Conservation (phyloP, 352 stramenopile genomes). For the Phytophthora sp. region DNA sequence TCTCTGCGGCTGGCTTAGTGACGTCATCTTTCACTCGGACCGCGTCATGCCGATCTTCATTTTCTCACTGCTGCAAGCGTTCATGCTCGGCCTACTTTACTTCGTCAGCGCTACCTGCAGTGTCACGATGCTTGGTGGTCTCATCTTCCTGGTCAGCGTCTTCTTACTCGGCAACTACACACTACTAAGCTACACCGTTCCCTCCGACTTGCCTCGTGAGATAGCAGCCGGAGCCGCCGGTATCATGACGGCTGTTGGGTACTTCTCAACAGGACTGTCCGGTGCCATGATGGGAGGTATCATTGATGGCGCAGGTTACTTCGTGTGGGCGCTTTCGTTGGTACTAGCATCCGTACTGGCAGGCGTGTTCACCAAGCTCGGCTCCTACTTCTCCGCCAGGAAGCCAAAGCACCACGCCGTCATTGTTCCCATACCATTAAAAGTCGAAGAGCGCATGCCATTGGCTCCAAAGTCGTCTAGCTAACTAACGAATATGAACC, state of each 20-base stretch:
- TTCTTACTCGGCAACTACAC: constrained; percentile 82
- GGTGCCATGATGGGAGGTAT: constrained; percentile 69
- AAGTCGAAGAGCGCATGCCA: too few species aligned
- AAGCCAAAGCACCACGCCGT: constrained; percentile 37
- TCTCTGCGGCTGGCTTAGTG: constrained; percentile 75
- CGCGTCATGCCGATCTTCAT: constrained; percentile 76
- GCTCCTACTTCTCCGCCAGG: constrained; percentile 64
- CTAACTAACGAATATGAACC: too few species aligned
- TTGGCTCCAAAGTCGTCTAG: too few species aligned
- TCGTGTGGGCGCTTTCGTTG: constrained; percentile 64
- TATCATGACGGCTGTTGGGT: constrained; percentile 72
- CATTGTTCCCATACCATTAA: neutral
- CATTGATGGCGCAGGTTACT: constrained; percentile 60
- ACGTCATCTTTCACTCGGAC: constrained; percentile 70
- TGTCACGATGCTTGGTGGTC: constrained; percentile 48
- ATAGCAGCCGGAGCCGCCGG: constrained; percentile 68
- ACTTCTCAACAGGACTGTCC: constrained; percentile 73
- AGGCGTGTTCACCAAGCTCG: constrained; percentile 63
- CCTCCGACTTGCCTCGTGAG: constrained; percentile 71
- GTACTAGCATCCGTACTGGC: constrained; percentile 61
- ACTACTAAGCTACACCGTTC: constrained; percentile 75
- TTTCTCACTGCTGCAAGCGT: constrained; percentile 66
- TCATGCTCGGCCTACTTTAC: constrained; percentile 61
- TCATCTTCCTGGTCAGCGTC: constrained; percentile 72
- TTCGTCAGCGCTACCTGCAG: constrained; percentile 59